Base-by-base conservation (phyloP, 2,329 filamentous ascomycete genomes). In the Fusarium compactum region DNA sequence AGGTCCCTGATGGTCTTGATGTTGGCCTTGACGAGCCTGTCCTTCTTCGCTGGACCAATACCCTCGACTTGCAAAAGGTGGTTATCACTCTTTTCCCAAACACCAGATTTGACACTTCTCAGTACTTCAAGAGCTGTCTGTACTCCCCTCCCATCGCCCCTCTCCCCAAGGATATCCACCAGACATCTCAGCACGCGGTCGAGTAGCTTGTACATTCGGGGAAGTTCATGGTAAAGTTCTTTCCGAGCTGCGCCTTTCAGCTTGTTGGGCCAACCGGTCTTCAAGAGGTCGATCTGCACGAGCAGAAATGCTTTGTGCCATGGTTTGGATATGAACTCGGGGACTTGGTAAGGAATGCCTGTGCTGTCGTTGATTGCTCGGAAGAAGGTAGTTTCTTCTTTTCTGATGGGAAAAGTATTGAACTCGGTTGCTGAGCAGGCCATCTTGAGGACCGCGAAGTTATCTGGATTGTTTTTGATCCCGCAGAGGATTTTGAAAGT, bases 61-160 rank as follows among this genome's bases (percentile, higher is more conserved):
- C 90, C 87, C 1, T 92, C 89, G 3, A 99, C 86, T 78, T 98
- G 95, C 65, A 92, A 91, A 75, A 99, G 86, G 71, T 98, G 92
- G 24, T 91, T 84, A 1, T 92, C 88, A 4, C 90, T 92, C 34
- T 92, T 90, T 75, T 99, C 96, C 96, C 95, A 97, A 2, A 85
- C 84, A 2, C 87, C 88, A 3, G 94, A 92, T 24, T 89, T 87
- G 54, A 98, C 82, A 69, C 93, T 94, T 60, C 95, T 87, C 50
- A 91, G 87, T 8, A 98, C 85, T 75, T 95, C 92, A 3, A 98
- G 85, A 8, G 91, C 91, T 65, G 90, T 89, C 29, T 87, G 87
- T 3, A 89, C 85, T 3, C 91, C 87, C 7, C 89, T 79, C 0
- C 92, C 90, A 77, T 98, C 94, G 2, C 63, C 51, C 12, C 77